Evolutionary conservation across 108 stramenopile species (phyloP).

Genomic region (Fragilariopsis cylindrus): DNA sequence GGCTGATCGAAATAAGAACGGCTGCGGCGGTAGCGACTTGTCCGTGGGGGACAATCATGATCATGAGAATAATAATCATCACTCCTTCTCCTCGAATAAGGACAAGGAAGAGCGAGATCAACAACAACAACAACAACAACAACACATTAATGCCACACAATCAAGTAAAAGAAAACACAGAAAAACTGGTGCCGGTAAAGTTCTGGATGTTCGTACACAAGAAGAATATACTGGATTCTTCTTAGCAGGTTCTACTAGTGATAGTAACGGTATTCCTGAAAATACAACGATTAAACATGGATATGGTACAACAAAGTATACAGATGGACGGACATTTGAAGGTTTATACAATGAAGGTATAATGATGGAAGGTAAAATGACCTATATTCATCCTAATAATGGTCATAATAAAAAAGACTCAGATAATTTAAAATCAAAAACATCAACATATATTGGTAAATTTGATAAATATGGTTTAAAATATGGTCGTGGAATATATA

Average conservation of each 20-base stretch:
- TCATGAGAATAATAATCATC: no score
- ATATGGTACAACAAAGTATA: conserved; percentile 58
- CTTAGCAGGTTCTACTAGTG: background rate
- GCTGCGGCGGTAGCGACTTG: no score
- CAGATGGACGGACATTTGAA: conserved; percentile 45
- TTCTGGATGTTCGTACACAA: background rate
- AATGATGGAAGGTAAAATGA: conserved; percentile 34
- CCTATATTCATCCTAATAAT: background rate
- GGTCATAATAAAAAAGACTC: background rate
- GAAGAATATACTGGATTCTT: conserved; percentile 77
- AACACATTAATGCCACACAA: no score
- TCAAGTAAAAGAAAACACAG: background rate
- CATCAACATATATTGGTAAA: conserved; percentile 20
- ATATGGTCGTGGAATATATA: conserved; percentile 35
- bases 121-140: no score
- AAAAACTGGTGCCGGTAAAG: conserved; percentile 7
- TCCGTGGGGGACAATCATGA: no score
- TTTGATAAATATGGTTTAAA: conserved; percentile 16
- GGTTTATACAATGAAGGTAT: conserved; percentile 15
- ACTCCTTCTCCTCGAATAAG: no score
- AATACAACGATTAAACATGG: conserved; percentile 59
- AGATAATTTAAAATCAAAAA: background rate
- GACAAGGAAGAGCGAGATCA: no score
- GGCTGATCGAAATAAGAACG: no score
- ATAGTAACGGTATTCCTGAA: conserved; percentile 22